Evolutionary conservation across 805 yeast genomes (phyloP), one percentile per base, ranked within the genome.

Genomic region (Candida mattraensis): DNA sequence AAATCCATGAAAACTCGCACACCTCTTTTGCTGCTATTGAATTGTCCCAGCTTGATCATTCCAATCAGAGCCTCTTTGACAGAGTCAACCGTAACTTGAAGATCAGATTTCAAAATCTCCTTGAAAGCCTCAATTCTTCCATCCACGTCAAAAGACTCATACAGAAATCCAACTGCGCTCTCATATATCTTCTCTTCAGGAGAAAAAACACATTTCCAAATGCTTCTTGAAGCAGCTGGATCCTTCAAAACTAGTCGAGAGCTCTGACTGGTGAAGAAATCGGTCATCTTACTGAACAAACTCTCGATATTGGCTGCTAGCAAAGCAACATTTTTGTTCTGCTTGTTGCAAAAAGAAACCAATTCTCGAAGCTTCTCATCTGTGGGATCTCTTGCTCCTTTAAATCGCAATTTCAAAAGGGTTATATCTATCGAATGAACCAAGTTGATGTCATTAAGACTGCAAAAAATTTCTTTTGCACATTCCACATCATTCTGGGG

Each of bases 61-160:
- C 37, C 31, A 6, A 31, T 23, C 16, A 54, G 22, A 1, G 54
- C 46, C 17, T 77, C 63, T 10, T 30, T 32, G 11, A 51, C 42
- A 0, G 87, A 76, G 3, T 47, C 47, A 5, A 87, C 48, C 7
- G 80, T 70, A 6, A 62, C 53, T 3, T 60, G 51, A 10, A 80
- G 53, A 37, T 74, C 67, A 7, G 61, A 52, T 7, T 59, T 57
- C 17, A 88, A 60, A 23, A 80, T 53, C 4, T 69, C 71, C 30
- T 69, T 74, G n/a, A 86, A 67, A 22, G 88, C 87, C 56, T 85
- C 95, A 22, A 76, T 61, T 50, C 96, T 72, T 12, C 89, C 96
- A 37, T 77, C 80, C 10, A 80, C 85, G 56, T 87, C 94, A 56
- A 76, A 83, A 0, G 85, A 76, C 46, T 85, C 91, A 50, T 83